Evolutionary conservation across 805 yeast genomes (phyloP).

Genomic region (Candida maltosa): DNA sequence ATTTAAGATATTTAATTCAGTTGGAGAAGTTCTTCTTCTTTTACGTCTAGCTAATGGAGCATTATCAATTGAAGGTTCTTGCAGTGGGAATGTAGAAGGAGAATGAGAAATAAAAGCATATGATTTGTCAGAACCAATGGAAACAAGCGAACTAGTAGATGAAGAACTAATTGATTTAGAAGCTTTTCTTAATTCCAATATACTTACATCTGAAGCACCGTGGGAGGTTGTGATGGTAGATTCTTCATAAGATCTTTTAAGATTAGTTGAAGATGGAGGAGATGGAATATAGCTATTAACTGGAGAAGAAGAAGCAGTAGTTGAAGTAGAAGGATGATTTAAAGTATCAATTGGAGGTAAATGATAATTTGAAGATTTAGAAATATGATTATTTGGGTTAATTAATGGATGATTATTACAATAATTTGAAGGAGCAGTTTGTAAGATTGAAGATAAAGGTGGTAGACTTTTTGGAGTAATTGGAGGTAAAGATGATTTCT

Average conservation of each 20-base stretch:
- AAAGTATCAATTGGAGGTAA: slow-evolving; percentile 10
- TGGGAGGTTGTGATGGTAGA: slow-evolving; percentile 4
- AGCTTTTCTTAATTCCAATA: slow-evolving; percentile 5
- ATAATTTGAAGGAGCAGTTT: slow-evolving; percentile 5
- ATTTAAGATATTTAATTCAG: slow-evolving; percentile 78
- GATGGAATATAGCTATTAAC: neutral
- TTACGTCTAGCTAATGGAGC: slow-evolving; percentile 92
- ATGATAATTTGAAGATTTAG: neutral
- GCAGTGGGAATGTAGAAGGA: slow-evolving; percentile 79
- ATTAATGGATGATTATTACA: slow-evolving; percentile 8
- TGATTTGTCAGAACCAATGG: slow-evolving; percentile 22
- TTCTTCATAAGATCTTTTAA: slow-evolving; percentile 4
- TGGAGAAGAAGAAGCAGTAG: slow-evolving; percentile 1
- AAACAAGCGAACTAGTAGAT: slow-evolving; percentile 10
- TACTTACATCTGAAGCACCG: slow-evolving; percentile 7
- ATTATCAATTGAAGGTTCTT: slow-evolving; percentile 82
- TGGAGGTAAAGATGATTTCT: slow-evolving; percentile 13
- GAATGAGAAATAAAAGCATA: slow-evolving; percentile 94
- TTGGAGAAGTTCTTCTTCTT: slow-evolving; percentile 91
- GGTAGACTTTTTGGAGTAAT: slow-evolving; percentile 30
- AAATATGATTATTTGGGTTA: neutral
- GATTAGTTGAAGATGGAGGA: slow-evolving; percentile 3
- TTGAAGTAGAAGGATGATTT: neutral
- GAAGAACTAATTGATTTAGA: slow-evolving; percentile 4
- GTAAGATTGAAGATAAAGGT: slow-evolving; percentile 35